These are phyloP conservation scores for Aspergillus fischeri DNA, from an alignment of 2,329 filamentous ascomycete species.

Conservation along the genomic window DNA sequence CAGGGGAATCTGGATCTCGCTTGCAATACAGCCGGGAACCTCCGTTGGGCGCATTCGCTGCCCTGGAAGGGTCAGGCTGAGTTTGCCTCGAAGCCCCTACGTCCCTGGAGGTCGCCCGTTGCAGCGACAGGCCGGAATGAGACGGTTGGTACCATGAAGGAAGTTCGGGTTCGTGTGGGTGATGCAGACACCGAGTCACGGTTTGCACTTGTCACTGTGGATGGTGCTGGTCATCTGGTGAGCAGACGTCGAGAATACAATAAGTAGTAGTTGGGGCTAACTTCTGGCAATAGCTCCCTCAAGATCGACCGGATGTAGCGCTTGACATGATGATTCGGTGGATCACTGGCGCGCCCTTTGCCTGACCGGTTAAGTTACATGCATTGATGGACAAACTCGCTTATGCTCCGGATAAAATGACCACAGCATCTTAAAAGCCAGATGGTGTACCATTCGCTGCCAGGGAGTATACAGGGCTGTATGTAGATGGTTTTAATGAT, in stretches of 20 bases:
- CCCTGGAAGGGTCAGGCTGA: conserved; percentile 22
- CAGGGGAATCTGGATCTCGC: conserved; percentile 24
- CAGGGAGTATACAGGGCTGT: too few species aligned
- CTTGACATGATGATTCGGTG: conserved; percentile 20
- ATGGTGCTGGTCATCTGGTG: conserved; percentile 13
- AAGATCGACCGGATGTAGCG: conserved; percentile 10
- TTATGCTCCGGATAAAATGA: too few species aligned
- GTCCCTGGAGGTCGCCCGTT: conserved; percentile 14
- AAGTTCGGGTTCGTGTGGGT: conserved; percentile 1
- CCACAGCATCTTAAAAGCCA: too few species aligned
- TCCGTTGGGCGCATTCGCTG: conserved; percentile 20
- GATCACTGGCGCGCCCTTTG: conserved; percentile 42
- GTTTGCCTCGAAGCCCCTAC: conserved; percentile 14
- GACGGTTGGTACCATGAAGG: conserved; percentile 5
- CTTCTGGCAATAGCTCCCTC: conserved; percentile 5
- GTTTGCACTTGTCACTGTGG: conserved; percentile 14
- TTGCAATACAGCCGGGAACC: conserved; percentile 24
- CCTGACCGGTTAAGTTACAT: too few species aligned
- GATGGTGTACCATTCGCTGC: too few species aligned
- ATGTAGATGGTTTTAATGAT: too few species aligned
- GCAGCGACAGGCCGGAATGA: conserved; percentile 1
- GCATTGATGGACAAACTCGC: too few species aligned
- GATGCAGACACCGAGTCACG: background rate
- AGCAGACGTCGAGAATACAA: background rate
- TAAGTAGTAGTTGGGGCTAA: background rate